These are phyloP conservation scores for Talaromyces marneffei DNA, from an alignment of 2,329 filamentous ascomycete genomes.

Conservation along the genomic window DNA sequence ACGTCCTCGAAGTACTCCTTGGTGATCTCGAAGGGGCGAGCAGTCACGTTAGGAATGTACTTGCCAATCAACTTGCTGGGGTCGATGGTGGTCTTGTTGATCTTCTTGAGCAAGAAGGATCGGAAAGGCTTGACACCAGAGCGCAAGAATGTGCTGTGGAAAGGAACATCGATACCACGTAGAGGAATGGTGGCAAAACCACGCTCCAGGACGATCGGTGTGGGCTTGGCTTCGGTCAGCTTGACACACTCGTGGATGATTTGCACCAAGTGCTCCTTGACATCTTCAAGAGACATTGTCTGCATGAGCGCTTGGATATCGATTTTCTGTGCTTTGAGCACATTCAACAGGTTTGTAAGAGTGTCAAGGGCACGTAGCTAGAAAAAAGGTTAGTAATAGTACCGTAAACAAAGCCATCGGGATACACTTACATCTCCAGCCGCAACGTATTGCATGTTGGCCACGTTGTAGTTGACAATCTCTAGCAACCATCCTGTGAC, in stretches of 20 bases:
- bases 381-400: slow-evolving; percentile 14
- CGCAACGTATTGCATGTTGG: slow-evolving; percentile 65
- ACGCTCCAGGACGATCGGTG: slow-evolving; percentile 81
- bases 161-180: slow-evolving; percentile 94
- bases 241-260: slow-evolving; percentile 87
- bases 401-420: not conserved
- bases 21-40: slow-evolving; percentile 87
- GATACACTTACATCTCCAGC: slow-evolving; percentile 53
- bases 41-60: slow-evolving; percentile 98
- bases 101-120: slow-evolving; percentile 98
- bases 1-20: slow-evolving; percentile 99
- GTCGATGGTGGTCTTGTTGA: slow-evolving; percentile 98
- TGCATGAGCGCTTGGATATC: slow-evolving; percentile 91
- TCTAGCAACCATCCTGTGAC: slow-evolving; percentile 93
- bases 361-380: slow-evolving; percentile 58
- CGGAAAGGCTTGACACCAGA: slow-evolving; percentile 99
- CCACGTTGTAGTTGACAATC: slow-evolving; percentile 91
- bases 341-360: slow-evolving; percentile 79
- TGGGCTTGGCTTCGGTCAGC: slow-evolving; percentile 81
- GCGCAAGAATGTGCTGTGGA: slow-evolving; percentile 97
- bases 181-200: slow-evolving; percentile 97
- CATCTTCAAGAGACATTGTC: slow-evolving; percentile 78
- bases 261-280: slow-evolving; percentile 80
- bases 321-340: slow-evolving; percentile 92
- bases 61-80: slow-evolving; percentile 95